Evolutionary conservation across 1,284 basidiomycete species (phyloP).

Genomic region (Volvariella surrecta): DNA sequence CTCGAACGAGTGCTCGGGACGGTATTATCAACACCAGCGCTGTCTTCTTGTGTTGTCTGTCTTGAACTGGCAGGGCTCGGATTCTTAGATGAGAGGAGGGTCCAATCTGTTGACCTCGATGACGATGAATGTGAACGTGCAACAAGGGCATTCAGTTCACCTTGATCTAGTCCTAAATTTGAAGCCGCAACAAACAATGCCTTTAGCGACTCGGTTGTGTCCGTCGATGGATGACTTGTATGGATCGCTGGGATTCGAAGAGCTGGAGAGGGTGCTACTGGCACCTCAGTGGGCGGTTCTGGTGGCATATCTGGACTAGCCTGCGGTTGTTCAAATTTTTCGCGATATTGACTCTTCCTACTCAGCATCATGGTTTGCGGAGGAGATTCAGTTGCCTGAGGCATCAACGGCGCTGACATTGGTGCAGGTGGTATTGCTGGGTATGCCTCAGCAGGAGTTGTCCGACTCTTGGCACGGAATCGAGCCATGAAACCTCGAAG

Average conservation of each 20-base stretch:
- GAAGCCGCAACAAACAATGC: slow-evolving; percentile 70
- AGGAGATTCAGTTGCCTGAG: slow-evolving; percentile 7
- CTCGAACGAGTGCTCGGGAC: slow-evolving; percentile 9
- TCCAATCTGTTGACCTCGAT: slow-evolving; percentile 42
- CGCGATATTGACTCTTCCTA: background rate
- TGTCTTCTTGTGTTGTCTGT: slow-evolving; percentile 22
- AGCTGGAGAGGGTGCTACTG: slow-evolving; percentile 6
- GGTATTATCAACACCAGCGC: slow-evolving; percentile 12
- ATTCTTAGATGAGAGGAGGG: slow-evolving; percentile 33
- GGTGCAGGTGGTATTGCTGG: slow-evolving; percentile 6
- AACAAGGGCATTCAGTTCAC: slow-evolving; percentile 58
- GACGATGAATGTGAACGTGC: slow-evolving; percentile 60
- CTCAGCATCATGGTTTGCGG: background rate
- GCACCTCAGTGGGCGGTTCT: background rate
- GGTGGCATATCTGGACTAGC: background rate
- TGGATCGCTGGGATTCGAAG: slow-evolving; percentile 5
- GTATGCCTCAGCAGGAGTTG: slow-evolving; percentile 2
- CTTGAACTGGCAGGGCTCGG: slow-evolving; percentile 16
- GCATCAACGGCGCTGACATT: slow-evolving; percentile 1
- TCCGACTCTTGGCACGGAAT: slow-evolving; percentile 47
- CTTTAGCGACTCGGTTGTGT: slow-evolving; percentile 27
- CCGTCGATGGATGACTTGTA: slow-evolving; percentile 1
- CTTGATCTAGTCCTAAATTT: slow-evolving; percentile 65
- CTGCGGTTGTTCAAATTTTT: background rate
- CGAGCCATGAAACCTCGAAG: slow-evolving; percentile 73